Evolutionary conservation across 2,329 filamentous ascomycete genomes (phyloP), one percentile per base, ranked within the genome.

Genomic region (Talaromyces sp.): DNA sequence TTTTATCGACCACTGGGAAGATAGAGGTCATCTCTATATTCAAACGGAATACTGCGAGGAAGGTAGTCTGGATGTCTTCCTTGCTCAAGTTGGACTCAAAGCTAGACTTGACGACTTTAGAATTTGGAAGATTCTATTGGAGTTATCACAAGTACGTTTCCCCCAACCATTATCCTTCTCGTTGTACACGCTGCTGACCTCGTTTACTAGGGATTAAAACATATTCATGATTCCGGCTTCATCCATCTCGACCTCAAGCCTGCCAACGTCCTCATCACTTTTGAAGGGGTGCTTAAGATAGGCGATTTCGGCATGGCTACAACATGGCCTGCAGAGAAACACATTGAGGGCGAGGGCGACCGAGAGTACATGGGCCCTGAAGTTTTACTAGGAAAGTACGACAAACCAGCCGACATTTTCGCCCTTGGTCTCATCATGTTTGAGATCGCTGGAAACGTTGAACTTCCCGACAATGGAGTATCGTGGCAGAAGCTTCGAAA

Each of bases 21-120:
- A 88, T 60, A 85, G 89, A 64, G 83, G 84, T 58, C 86, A 93
- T 69, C 82, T 99, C 9, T 99, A 97, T 76, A 97, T 99, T 61
- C 93, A 97, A 77, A 97, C 93, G 0, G 94, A 99, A 69, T 97
- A 87, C 70, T 99, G 94, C 68, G 92, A 97, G 70, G 91, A 96
- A 70, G 94, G 94, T 15, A 96, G 90, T 61, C 78, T 99, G 43
- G 89, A 95, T 70, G 82, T 85, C 15, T 99, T 97, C 70, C 80
- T 99, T 31, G 82, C 84, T n/a, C 84, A 88, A 59, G 85, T 91
- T 60, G 94, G 94, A 22, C 82, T 87, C 61, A 91, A 89, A 70
- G 92, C 91, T 48, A 84, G 93, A 65, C 77, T 99, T 63, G 94
- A 99, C 73, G 94, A 97, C 72, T 99, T 99, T 76, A 85, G 94